These are phyloP conservation scores for Microcos paniculata DNA, from an alignment of 345 rosid genomes.

Conservation along the genomic window DNA sequence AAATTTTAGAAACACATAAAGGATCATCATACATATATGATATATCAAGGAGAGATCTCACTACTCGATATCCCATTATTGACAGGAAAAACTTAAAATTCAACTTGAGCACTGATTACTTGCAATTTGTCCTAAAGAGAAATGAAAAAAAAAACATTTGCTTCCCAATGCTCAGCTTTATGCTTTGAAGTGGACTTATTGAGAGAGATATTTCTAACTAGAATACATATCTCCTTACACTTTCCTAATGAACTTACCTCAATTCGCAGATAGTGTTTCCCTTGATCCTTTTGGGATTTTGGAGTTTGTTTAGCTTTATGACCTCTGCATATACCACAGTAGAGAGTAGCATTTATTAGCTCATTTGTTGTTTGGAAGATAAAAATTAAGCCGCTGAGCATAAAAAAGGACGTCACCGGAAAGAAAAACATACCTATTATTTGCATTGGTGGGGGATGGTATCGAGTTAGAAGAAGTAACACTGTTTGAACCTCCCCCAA, in stretches of 20 bases:
- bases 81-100: background rate
- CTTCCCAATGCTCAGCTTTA: too few relatives aligned
- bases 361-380: background rate
- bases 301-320: background rate
- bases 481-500: background rate
- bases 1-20: background rate
- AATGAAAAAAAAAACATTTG: background rate
- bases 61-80: background rate
- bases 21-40: background rate
- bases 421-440: background rate
- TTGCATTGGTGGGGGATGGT: background rate
- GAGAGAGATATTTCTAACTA: background rate
- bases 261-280: background rate
- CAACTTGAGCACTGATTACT: background rate
- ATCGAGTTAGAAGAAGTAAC: background rate
- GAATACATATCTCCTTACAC: background rate
- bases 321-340: background rate
- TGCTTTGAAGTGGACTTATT: background rate
- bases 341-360: slow-evolving; percentile 12
- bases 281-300: background rate
- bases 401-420: background rate
- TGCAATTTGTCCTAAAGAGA: background rate
- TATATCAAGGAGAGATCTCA: background rate
- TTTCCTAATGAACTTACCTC: slow-evolving; percentile 17
- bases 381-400: background rate